A percentile compares a stretch with the other conserved stretches of the same genome.
These are phyloP conservation scores for Trichoderma harzianum DNA, from an alignment of 2,329 filamentous ascomycete species.

Conservation along the genomic window DNA sequence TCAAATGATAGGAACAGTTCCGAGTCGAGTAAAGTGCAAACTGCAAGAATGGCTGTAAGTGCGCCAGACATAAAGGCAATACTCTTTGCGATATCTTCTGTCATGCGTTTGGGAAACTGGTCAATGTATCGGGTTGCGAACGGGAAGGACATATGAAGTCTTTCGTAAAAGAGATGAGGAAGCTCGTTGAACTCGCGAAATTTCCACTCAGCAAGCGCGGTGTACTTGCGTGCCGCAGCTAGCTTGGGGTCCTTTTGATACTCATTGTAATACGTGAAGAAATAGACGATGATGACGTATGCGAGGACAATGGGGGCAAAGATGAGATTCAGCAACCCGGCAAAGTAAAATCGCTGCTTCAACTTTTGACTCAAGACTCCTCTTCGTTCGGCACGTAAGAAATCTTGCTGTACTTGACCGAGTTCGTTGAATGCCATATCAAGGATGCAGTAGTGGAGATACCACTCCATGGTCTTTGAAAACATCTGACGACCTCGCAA, in stretches of 20 bases:
- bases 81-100: constrained; percentile 77
- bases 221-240: constrained; percentile 79
- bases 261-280: constrained; percentile 94
- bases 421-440: constrained; percentile 91
- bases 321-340: constrained; percentile 80
- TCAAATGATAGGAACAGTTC: constrained; percentile 91
- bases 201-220: constrained; percentile 93
- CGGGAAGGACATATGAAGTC: constrained; percentile 90
- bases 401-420: constrained; percentile 81
- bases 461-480: constrained; percentile 88
- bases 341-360: constrained; percentile 73
- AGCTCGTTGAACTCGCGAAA: constrained; percentile 98
- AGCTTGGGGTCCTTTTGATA: constrained; percentile 92
- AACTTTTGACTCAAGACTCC: constrained; percentile 74
- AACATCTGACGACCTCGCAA: constrained; percentile 76
- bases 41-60: constrained; percentile 77
- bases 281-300: constrained; percentile 83
- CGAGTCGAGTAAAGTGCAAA: constrained; percentile 82
- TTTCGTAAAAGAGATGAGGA: constrained; percentile 83
- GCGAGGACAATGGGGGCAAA: constrained; percentile 83
- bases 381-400: constrained; percentile 79
- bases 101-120: constrained; percentile 95
- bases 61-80: constrained; percentile 85
- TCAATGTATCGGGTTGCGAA: constrained; percentile 90
- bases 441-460: constrained; percentile 82